Evolutionary conservation across 257 asterid genomes (phyloP).

Genomic region (Rehmannia glutinosa): DNA sequence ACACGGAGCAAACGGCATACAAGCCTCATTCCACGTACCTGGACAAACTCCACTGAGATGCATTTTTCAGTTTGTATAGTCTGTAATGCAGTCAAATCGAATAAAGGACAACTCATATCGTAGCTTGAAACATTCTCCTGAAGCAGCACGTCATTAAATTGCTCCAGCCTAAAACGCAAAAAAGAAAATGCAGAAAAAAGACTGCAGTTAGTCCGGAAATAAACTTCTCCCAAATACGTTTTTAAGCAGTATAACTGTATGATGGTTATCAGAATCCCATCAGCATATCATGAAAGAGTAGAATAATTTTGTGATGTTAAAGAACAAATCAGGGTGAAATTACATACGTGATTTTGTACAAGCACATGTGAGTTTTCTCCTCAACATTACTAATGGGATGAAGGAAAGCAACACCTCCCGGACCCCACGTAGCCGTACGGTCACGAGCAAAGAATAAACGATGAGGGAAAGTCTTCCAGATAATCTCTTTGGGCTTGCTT

Average conservation of each 20-base stretch:
- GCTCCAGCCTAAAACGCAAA: constrained; percentile 67
- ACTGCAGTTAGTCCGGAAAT: background rate
- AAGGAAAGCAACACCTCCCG: constrained; percentile 96
- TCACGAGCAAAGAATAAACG: constrained; percentile 87
- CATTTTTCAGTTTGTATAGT: constrained; percentile 48
- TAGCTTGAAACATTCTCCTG: constrained; percentile 64
- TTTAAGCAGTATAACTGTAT: background rate
- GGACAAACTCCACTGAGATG: constrained; percentile 46
- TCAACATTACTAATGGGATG: constrained; percentile 54
- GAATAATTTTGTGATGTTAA: background rate
- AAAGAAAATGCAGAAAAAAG: background rate
- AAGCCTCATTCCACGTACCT: constrained; percentile 39
- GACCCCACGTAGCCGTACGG: constrained; percentile 75
- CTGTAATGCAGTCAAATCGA: constrained; percentile 47
- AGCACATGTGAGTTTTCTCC: constrained; percentile 66
- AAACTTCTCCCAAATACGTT: background rate
- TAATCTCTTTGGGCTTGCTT: constrained; percentile 55
- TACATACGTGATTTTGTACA: constrained; percentile 86
- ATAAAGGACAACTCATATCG: constrained; percentile 52
- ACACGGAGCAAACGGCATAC: background rate
- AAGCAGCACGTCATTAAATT: constrained; percentile 76
- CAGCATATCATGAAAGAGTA: background rate
- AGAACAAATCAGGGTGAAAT: constrained; percentile 2
- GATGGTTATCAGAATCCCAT: background rate
- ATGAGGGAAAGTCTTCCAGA: constrained; percentile 73